These are phyloP conservation scores for Ceratocystis colombiana DNA, from an alignment of 2,329 filamentous ascomycete species.

Conservation along the genomic window DNA sequence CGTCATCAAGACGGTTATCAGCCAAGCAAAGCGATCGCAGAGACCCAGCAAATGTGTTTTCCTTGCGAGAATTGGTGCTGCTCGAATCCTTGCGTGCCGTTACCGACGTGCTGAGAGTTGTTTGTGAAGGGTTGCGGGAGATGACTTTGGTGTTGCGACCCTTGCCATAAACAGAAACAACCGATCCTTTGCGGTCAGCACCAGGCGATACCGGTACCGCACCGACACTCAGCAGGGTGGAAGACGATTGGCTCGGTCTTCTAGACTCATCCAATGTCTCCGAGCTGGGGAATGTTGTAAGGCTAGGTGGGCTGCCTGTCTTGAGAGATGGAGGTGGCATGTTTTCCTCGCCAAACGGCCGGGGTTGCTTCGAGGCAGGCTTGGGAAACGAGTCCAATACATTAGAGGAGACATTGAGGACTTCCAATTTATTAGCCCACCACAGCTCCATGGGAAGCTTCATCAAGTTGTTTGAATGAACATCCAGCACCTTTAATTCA, in stretches of 20 bases:
- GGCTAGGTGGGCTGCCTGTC: conserved; percentile 35
- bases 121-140: conserved; percentile 49
- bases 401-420: conserved; percentile 90
- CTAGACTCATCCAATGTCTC: conserved; percentile 59
- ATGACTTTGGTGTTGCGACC: conserved; percentile 78
- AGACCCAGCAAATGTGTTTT: conserved; percentile 79
- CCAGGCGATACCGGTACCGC: conserved; percentile 55
- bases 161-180: conserved; percentile 69
- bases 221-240: conserved; percentile 62
- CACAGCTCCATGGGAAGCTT: conserved; percentile 88
- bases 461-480: conserved; percentile 86
- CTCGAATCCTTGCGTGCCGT: conserved; percentile 77
- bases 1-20: conserved; percentile 88
- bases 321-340: conserved; percentile 30
- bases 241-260: conserved; percentile 76
- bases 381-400: conserved; percentile 86
- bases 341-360: conserved; percentile 45
- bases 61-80: conserved; percentile 59
- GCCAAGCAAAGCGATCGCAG: conserved; percentile 77
- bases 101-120: conserved; percentile 38
- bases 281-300: conserved; percentile 57
- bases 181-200: conserved; percentile 66
- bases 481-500: conserved; percentile 75
- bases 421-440: conserved; percentile 85
- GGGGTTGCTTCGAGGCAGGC: conserved; percentile 59